Percentiles rank a stretch among this genome's conserved stretches.
phyloP scores from a whole-genome alignment of 1,139 yeast genomes.

The Suhomyces coccinellae region DNA sequence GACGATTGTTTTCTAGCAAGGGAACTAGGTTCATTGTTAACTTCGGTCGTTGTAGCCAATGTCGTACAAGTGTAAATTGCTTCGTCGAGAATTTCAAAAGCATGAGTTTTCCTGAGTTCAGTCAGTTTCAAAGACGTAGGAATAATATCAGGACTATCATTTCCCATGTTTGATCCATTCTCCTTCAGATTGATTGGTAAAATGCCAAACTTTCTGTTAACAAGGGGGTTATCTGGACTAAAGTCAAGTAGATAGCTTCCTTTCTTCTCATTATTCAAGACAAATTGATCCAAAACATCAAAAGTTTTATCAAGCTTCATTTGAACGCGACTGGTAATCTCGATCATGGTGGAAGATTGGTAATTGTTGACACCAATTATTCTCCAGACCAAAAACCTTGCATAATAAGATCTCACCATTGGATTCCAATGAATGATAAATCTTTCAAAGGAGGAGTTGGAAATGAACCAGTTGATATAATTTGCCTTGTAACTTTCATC shows the following conservation, averaged over 20 bases:
- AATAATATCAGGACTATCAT: conserved; percentile 16
- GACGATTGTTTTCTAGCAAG: conserved; percentile 15
- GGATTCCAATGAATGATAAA: conserved; percentile 82
- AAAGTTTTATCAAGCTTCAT: conserved; percentile 28
- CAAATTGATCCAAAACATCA: conserved; percentile 22
- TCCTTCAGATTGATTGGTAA: conserved; percentile 34
- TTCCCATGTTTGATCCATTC: conserved; percentile 21
- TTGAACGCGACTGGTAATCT: conserved; percentile 33
- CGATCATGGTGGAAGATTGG: conserved; percentile 37
- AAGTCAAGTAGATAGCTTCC: conserved; percentile 22
- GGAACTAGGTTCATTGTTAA: conserved; percentile 3
- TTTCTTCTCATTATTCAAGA: conserved; percentile 9
- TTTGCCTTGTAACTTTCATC: conserved; percentile 45
- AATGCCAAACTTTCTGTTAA: conserved; percentile 51
- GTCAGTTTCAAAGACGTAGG: conserved; percentile 26
- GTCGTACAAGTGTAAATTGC: conserved; percentile 62
- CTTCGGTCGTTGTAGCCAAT: conserved; percentile 24
- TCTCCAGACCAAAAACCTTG: conserved; percentile 69
- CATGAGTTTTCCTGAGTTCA: conserved; percentile 52
- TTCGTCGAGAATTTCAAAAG: conserved; percentile 77
- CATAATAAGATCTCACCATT: conserved; percentile 66
- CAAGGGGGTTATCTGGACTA: conserved; percentile 52
- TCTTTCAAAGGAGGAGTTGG: conserved; percentile 48
- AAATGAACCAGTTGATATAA: conserved; percentile 56
- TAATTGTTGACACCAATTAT: conserved; percentile 51